phyloP scores from a whole-genome alignment of 2,329 filamentous ascomycete species.

The Periconia sp. region DNA sequence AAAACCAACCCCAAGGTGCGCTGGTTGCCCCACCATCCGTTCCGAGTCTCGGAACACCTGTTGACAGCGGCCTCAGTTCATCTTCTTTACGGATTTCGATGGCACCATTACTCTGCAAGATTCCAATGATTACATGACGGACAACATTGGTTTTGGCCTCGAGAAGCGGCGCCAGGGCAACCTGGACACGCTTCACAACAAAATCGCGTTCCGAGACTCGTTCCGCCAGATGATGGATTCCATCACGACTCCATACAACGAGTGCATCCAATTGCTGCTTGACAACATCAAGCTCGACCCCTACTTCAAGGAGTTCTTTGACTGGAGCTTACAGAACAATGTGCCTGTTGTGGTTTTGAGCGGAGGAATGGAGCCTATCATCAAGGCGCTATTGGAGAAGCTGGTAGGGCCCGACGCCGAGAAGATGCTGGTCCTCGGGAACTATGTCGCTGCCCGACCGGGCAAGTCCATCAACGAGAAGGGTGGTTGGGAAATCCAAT shows the following conservation, averaged over 20 bases:
- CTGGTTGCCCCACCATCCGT: not conserved
- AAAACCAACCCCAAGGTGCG: constrained; percentile 61
- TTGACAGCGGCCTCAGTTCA: constrained; percentile 58
- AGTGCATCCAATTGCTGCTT: constrained; percentile 78
- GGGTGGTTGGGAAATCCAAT: constrained; percentile 84
- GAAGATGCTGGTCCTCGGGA: constrained; percentile 88
- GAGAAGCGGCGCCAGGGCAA: constrained; percentile 73
- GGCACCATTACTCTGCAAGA: constrained; percentile 84
- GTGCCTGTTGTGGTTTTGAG: constrained; percentile 91
- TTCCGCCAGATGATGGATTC: constrained; percentile 94
- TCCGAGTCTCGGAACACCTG: constrained; percentile 9
- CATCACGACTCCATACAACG: constrained; percentile 74
- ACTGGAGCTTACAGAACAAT: constrained; percentile 78
- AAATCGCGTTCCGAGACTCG: constrained; percentile 73
- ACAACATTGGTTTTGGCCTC: constrained; percentile 83
- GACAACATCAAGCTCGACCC: constrained; percentile 88
- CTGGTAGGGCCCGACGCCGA: constrained; percentile 77
- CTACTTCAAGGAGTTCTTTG: constrained; percentile 82
- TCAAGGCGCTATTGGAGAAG: constrained; percentile 77
- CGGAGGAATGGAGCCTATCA: constrained; percentile 90
- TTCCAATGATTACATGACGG: constrained; percentile 75
- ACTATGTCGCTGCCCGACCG: constrained; percentile 68
- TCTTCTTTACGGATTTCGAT: constrained; percentile 99
- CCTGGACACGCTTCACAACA: constrained; percentile 71
- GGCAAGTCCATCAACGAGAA: constrained; percentile 80